Conservation (phyloP, 306 rosid species). For the Prunus kanzakura region DNA sequence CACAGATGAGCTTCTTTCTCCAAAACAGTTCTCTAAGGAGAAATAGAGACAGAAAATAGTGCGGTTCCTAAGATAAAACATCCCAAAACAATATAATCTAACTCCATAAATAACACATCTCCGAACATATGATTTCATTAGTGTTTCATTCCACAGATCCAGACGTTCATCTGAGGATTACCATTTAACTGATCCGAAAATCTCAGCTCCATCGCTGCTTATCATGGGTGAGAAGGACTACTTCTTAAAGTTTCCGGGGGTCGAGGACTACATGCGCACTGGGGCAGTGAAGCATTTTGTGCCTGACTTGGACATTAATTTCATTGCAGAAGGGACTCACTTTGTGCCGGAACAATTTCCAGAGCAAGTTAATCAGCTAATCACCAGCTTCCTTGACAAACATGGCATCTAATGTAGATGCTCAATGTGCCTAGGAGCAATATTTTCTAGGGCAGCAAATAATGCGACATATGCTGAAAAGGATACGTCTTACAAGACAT, state of each 20-base stretch:
- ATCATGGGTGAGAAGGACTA: slow-evolving; percentile 57
- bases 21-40: too few relatives aligned
- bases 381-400: slow-evolving; percentile 41
- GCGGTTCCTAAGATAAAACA: not conserved
- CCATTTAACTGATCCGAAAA: slow-evolving; percentile 38
- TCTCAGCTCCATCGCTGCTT: slow-evolving; percentile 41
- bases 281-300: slow-evolving; percentile 43
- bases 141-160: not conserved
- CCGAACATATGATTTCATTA: not conserved
- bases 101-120: not conserved
- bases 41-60: too few relatives aligned
- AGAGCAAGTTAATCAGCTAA: slow-evolving; percentile 44
- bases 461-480: not conserved
- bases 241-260: slow-evolving; percentile 31
- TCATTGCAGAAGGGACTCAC: slow-evolving; percentile 47
- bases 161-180: slow-evolving; percentile 24
- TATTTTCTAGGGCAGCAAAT: not conserved
- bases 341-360: slow-evolving; percentile 62
- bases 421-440: not conserved
- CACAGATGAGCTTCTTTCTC: not conserved
- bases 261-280: slow-evolving; percentile 37
- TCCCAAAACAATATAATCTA: not conserved
- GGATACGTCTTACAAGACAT: not conserved
- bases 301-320: slow-evolving; percentile 44
- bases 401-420: slow-evolving; percentile 22